phyloP scores from a whole-genome alignment of 306 rosid species.

The Begonia fuchsioides region DNA sequence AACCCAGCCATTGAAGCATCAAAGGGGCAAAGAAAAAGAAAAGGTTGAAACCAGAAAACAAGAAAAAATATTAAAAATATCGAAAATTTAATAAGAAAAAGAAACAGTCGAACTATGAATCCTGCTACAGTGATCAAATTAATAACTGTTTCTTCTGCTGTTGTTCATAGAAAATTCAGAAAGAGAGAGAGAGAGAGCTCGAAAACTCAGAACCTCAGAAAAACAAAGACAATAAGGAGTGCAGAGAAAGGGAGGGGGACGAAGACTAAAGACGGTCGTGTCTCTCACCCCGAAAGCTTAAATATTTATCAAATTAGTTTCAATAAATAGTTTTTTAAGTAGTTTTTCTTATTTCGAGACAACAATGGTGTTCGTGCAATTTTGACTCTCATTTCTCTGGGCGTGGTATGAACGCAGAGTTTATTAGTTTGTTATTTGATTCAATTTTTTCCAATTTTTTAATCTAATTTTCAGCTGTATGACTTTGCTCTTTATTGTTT shows the following conservation, averaged over 20 bases:
- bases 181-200: no score
- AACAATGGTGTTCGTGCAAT: neutral
- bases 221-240: conserved; percentile 16
- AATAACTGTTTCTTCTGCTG: no score
- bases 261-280: conserved; percentile 41
- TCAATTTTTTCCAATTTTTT: neutral
- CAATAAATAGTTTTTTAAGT: conserved; percentile 9
- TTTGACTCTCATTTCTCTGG: conserved; percentile 12
- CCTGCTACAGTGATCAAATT: neutral
- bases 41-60: conserved; percentile 45
- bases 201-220: conserved; percentile 8
- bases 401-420: conserved; percentile 28
- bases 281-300: conserved; percentile 29
- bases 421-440: neutral
- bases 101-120: neutral
- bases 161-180: conserved; percentile 2
- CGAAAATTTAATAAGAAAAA: conserved; percentile 8
- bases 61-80: conserved; percentile 21
- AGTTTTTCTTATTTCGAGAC: conserved; percentile 7
- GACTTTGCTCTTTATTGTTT: no score
- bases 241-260: conserved; percentile 36
- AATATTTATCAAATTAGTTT: conserved; percentile 22
- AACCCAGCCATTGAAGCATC: conserved; percentile 73
- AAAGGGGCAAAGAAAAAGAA: conserved; percentile 19
- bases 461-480: no score